Percentiles rank a stretch among this genome's conserved stretches.
phyloP scores from a whole-genome alignment of 225 moss, liverwort and hornwort genomes.

The Antitrichia curtipendula region DNA sequence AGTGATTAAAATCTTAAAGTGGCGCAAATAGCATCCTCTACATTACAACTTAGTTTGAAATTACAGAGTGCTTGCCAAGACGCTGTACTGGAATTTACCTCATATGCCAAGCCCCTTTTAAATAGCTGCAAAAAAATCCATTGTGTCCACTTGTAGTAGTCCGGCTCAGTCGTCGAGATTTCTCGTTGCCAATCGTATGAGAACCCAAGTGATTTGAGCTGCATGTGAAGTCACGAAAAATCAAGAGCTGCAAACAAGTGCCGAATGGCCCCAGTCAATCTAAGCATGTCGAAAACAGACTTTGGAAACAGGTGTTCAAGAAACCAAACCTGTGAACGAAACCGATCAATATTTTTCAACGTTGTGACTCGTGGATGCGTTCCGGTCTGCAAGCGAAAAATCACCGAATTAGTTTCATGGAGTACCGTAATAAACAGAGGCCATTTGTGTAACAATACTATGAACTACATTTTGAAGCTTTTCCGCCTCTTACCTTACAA shows the following conservation, averaged over 20 bases:
- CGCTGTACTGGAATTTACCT: slow-evolving; percentile 27
- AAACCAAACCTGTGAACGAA: slow-evolving; percentile 60
- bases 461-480: not conserved
- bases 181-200: slow-evolving; percentile 98
- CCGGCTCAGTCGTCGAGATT: slow-evolving; percentile 89
- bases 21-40: not conserved
- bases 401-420: not conserved
- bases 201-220: slow-evolving; percentile 88
- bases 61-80: not conserved
- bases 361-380: slow-evolving; percentile 95
- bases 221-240: not conserved
- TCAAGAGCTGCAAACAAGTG: not conserved
- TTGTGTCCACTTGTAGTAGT: slow-evolving; percentile 98
- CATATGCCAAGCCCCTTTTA: slow-evolving; percentile 76
- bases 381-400: slow-evolving; percentile 56
- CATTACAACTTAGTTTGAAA: not conserved
- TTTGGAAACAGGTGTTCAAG: not conserved
- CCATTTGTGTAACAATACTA: not conserved
- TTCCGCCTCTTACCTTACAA: not conserved
- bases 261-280: not conserved
- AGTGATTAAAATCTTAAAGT: not conserved
- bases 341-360: slow-evolving; percentile 67
- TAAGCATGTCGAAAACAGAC: not conserved
- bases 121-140: slow-evolving; percentile 96
- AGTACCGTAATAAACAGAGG: not conserved